Evolutionary conservation across 2,329 filamentous ascomycete species (phyloP).

Genomic region (Xylariaceae sp.): DNA sequence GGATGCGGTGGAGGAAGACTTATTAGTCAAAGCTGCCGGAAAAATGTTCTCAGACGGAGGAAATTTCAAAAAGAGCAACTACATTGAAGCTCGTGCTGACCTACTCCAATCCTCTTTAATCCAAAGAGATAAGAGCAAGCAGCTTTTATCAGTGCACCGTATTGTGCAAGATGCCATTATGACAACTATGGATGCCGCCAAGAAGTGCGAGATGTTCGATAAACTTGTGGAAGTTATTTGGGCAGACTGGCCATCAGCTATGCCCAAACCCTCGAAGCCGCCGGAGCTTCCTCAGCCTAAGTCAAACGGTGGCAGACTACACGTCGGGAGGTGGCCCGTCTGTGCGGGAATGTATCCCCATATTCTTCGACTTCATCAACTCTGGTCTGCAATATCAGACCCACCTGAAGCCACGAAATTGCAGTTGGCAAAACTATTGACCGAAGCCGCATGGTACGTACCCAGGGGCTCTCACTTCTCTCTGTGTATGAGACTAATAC

Average conservation of each 20-base stretch:
- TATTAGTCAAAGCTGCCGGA: neutral
- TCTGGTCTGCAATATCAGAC: neutral
- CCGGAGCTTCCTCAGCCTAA: neutral
- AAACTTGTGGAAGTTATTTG: neutral
- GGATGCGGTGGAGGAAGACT: neutral
- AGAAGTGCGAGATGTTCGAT: neutral
- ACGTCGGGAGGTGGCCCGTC: neutral
- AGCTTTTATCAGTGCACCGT: neutral
- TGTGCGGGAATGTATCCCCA: neutral
- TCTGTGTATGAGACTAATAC: neutral
- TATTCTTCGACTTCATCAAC: neutral
- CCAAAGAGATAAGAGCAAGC: neutral
- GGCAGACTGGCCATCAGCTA: neutral
- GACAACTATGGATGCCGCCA: neutral
- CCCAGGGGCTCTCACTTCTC: neutral
- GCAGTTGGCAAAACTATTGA: neutral
- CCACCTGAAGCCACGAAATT: neutral
- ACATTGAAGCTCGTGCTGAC: neutral
- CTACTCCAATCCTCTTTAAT: neutral
- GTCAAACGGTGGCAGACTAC: neutral
- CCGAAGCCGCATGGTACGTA: neutral
- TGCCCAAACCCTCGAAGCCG: neutral
- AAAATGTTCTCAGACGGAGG: neutral
- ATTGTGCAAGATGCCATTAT: neutral
- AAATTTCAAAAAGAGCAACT: neutral